Percentiles rank a stretch among this genome's conserved stretches.
Conservation (phyloP, 331 rosid genomes). For the Quercus phellos region DNA sequence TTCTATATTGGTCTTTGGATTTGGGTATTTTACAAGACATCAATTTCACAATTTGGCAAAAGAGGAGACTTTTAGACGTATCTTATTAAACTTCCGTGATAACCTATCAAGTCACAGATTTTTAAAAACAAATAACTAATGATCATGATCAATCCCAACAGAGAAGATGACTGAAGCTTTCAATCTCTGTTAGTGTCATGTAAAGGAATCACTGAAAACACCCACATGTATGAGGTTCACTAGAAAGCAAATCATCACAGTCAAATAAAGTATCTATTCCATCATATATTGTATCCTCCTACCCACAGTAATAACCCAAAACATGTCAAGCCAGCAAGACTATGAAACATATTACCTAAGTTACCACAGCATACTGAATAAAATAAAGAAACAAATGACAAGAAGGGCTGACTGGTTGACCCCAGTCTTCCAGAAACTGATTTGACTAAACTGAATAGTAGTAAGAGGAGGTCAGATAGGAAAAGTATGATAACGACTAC, state of each 20-base stretch:
- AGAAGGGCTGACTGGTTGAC: constrained; percentile 2
- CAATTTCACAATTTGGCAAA: background rate
- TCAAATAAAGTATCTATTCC: background rate
- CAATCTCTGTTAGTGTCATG: background rate
- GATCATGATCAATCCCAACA: background rate
- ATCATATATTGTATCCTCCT: background rate
- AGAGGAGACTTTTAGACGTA: background rate
- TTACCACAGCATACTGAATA: background rate
- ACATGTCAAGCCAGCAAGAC: background rate
- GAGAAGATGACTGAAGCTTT: background rate
- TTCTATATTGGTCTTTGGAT: too few species aligned
- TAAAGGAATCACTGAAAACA: background rate
- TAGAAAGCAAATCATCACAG: background rate
- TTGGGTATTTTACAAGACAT: background rate
- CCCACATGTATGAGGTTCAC: background rate
- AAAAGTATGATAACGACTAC: background rate
- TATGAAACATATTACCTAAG: background rate
- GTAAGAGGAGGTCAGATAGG: background rate
- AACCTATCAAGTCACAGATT: background rate
- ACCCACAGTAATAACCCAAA: background rate
- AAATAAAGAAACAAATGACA: background rate
- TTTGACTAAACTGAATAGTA: background rate
- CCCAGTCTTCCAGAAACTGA: background rate
- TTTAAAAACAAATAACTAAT: background rate
- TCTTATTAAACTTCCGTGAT: background rate